Evolutionary conservation across 106 monocot genomes (phyloP).

Genomic region (Allium sativum): DNA sequence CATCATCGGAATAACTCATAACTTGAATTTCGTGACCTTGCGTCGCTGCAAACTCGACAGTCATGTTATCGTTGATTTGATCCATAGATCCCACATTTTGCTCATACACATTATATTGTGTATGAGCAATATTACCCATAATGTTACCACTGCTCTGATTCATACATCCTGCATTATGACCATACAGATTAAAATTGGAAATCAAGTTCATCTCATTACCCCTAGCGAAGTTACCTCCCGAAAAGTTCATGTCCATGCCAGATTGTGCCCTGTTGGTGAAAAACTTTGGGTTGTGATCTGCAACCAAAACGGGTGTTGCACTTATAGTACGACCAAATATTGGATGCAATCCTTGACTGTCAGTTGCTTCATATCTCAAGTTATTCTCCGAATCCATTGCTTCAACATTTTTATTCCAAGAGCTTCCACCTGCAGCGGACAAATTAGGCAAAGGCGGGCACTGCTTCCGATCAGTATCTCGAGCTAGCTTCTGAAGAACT

Average conservation of each 20-base stretch:
- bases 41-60: background rate
- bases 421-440: background rate
- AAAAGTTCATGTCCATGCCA: no score
- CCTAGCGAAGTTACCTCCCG: conserved; percentile 2
- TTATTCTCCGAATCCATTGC: background rate
- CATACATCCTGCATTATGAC: background rate
- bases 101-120: background rate
- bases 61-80: background rate
- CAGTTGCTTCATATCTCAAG: background rate
- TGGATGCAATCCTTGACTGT: no score
- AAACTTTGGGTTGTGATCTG: background rate
- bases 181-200: background rate
- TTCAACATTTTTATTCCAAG: conserved; percentile 1
- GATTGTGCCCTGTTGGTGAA: background rate
- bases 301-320: background rate
- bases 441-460: conserved; percentile 1
- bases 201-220: background rate
- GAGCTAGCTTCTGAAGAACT: background rate
- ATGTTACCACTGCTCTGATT: background rate
- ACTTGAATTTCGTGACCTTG: background rate
- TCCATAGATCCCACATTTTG: background rate
- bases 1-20: background rate
- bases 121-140: background rate
- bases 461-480: background rate
- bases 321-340: background rate